Evolutionary conservation across 116 monocot genomes (phyloP), one percentile per base, ranked within the genome.

Genomic region (Dioscorea cayenensis): DNA sequence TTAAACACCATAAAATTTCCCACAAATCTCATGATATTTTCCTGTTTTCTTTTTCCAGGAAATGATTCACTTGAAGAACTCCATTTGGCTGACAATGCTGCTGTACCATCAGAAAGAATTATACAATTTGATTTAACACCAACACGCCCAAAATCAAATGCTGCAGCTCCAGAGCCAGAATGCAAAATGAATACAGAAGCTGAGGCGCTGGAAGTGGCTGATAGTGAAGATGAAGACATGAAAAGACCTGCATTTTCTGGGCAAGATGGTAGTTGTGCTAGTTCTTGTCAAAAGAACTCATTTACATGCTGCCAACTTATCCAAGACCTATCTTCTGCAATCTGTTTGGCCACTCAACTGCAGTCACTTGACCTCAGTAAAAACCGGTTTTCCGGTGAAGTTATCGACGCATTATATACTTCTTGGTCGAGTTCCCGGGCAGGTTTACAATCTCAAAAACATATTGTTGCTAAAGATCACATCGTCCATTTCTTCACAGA

Each of bases 51-150:
- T 51, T 51, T 64, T 63, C 27, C 88, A 97, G 92, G 74, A 20
- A 97, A 92, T 71, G 73, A 80, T 36, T 79, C 80, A 52, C 59
- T 92, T 65, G 93, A 97, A 79, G 97, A 97, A 67, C 84, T 97
- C 29, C 72, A 77, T 78, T 28, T 97, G 55, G 84, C 88, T 6
- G 84, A 83, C 32, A 97, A 97, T 64, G 68, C 75, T 23, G 65
- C 83, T 71, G n/a, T 77, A 18, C 23, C 73, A 48, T 37, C 59
- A 18, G 83, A 88, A 70, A 85, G 61, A 80, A 28, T 70, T 36
- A 51, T 68, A 29, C 72, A 67, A 28, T 67, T 69, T 52, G 66
- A 75, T 63, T n/a, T 69, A 49, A 65, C 59, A 27, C 12, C 73
- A 60, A 20, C 76, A 36, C 4, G 64, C 14, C 14, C 67, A 25